These are phyloP conservation scores for Paspalum vaginatum DNA, from an alignment of 176 grass and related monocot genomes.

Conservation along the genomic window DNA sequence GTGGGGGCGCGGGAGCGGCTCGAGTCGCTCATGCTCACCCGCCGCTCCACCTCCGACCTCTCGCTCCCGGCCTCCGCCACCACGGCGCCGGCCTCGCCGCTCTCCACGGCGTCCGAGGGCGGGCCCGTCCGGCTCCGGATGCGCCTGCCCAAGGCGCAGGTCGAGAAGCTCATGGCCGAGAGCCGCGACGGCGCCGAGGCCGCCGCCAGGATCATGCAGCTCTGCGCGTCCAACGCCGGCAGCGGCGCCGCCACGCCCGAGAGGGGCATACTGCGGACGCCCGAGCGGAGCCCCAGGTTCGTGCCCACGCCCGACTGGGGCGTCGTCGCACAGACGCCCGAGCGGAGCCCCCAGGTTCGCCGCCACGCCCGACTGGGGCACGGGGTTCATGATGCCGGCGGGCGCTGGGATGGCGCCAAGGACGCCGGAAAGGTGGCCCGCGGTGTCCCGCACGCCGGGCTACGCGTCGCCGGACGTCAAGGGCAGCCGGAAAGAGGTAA, in stretches of 20 bases:
- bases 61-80: conserved; percentile 35
- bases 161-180: conserved; percentile 75
- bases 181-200: conserved; percentile 67
- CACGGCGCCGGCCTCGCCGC: conserved; percentile 42
- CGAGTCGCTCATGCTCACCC: conserved; percentile 85
- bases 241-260: conserved; percentile 49
- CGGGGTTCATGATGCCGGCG: conserved; percentile 52
- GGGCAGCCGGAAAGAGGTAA: conserved; percentile 65
- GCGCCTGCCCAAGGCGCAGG: conserved; percentile 76
- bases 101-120: conserved; percentile 41
- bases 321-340: conserved; percentile 27
- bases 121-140: conserved; percentile 57
- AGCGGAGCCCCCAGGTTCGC: conserved; percentile 49
- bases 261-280: conserved; percentile 40
- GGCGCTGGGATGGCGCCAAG: conserved; percentile 18
- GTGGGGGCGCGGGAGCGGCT: conserved; percentile 82
- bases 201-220: conserved; percentile 86
- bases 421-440: conserved; percentile 63
- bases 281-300: conserved; percentile 42
- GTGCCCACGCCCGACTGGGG: conserved; percentile 54
- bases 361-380: conserved; percentile 53
- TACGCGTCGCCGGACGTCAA: conserved; percentile 37
- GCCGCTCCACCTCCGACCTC: conserved; percentile 84
- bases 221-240: conserved; percentile 40
- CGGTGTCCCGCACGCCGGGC: conserved; percentile 51